Base-by-base conservation (phyloP, 345 rosid species). In the Rhodomyrtus tomentosa region DNA sequence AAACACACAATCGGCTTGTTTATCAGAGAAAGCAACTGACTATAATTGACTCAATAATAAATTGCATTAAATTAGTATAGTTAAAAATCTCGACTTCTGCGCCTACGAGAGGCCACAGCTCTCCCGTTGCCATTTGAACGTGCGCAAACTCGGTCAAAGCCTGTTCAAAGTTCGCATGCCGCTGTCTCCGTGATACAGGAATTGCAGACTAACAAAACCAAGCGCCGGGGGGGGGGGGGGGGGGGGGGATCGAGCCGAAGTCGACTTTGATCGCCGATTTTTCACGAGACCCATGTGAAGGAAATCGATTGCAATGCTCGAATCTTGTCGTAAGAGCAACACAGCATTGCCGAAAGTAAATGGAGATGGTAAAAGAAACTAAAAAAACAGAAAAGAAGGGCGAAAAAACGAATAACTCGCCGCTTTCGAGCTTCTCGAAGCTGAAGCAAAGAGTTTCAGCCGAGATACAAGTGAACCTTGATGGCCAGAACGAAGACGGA, bases 401-500 rank as follows among this genome's bases (percentile, higher is more conserved):
- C 22, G 45, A 68, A 18, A 18, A 68, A 21, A 68, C 12, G 50
- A 20, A 18, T 18, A 42, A 68, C 79, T 36, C 45, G 21, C 76
- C 79, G 0, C 79, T 36, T 18, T 36, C 45, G 13, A 36, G 9
- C 16, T 68, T 68, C 79, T 10, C 21, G 21, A 8, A 36, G 25
- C 45, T 2, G 3, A 12, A 68, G 45, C 62, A 3, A 6, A 2
- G 58, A 68, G 45, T 36, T 36, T 73, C 52, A 90, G 82, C 84
- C 93, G 9, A 92, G 58, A 83, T 90, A 88, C 12, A 92, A 2
- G 53, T 91, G 93, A 88, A 92, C 89, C 87, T 85, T 84, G 27
- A 90, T 16, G 27, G 91, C 92, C 25, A 93, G 80, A 74, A 93
- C 68, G 85, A 91, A 92, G 83, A 93, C 87, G 83, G 89, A 90